Evolutionary conservation across 306 rosid species (phyloP), one percentile per base, ranked within the genome.

Genomic region (Cicer yamashitae): DNA sequence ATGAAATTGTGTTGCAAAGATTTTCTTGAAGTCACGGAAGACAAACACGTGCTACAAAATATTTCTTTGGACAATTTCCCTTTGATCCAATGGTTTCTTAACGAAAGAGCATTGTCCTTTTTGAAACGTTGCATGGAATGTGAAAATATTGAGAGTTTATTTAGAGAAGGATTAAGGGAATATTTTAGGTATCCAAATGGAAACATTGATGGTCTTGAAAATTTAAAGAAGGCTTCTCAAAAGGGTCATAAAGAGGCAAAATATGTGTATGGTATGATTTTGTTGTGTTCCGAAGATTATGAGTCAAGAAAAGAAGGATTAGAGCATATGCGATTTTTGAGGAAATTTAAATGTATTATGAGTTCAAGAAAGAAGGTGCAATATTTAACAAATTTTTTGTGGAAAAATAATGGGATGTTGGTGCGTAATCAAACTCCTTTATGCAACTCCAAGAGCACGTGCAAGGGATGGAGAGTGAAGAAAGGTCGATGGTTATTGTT

Each of bases 181-280:
- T 86, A 12, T 1, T 51, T 80, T 13, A 20, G 7, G 1, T 20
- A 4, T 14, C 3, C 14, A 0, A 61, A 52, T 0, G 11, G 34
- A 10, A 48, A 64, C 0, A 30, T 13, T 1, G 6, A 2, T 1
- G 85, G 85, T 6, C 44, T 83, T 1, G 20, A 0, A 0, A 14
- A 6, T 0, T 61, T 86, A 10, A 67, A 75, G 7, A 2, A 5
- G 9, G 76, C 84, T 0, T 61, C 79, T 0, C 47, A 74, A 38
- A 74, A 65, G 25, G 85, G 77, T 9, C 77, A 81, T 3, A 15
- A 1, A 3, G 82, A 78, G 39, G 79, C 89, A 5, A 79, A 7
- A 34, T 82, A 85, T 9, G 69, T 76, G 7, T 84, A 78, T 0
- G 86, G 76, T 10, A 47, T 86, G 47, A 7, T 86, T 9, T 11